Evolutionary conservation across 106 monocot genomes (phyloP).

Genomic region (Allium sativum): DNA sequence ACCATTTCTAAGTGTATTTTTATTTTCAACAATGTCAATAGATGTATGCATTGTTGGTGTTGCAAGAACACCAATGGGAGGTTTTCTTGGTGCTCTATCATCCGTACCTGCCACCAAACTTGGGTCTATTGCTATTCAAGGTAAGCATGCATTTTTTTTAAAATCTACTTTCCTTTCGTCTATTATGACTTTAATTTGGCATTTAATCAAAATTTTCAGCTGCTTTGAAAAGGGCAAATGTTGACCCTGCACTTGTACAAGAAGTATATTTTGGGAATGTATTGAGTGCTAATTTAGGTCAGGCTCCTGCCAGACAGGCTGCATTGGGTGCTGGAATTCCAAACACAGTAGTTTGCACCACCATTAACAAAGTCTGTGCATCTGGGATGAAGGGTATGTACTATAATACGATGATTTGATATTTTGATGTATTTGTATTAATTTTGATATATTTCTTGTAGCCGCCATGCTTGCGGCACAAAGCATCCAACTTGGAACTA

Average conservation of each 20-base stretch:
- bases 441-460: slow-evolving; percentile 15
- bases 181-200: too few relatives aligned
- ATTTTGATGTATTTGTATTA: not conserved
- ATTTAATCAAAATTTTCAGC: slow-evolving; percentile 21
- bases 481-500: slow-evolving; percentile 85
- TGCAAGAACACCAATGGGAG: slow-evolving; percentile 90
- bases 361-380: slow-evolving; percentile 97
- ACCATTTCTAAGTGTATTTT: not conserved
- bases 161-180: too few relatives aligned
- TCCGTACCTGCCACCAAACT: slow-evolving; percentile 94
- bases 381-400: slow-evolving; percentile 89
- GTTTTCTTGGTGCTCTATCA: slow-evolving; percentile 93
- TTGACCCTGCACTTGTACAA: slow-evolving; percentile 91
- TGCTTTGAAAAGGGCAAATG: slow-evolving; percentile 73
- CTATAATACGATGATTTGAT: not conserved
- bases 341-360: slow-evolving; percentile 72
- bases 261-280: slow-evolving; percentile 99
- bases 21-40: slow-evolving; percentile 14
- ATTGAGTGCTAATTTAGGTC: slow-evolving; percentile 92
- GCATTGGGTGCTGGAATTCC: slow-evolving; percentile 97
- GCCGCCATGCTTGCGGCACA: slow-evolving; percentile 94
- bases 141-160: slow-evolving; percentile 20
- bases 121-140: slow-evolving; percentile 75
- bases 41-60: slow-evolving; percentile 98
- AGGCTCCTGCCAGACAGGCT: slow-evolving; percentile 98